phyloP scores from a whole-genome alignment of 108 stramenopile species.

The Cyclotella atomus region DNA sequence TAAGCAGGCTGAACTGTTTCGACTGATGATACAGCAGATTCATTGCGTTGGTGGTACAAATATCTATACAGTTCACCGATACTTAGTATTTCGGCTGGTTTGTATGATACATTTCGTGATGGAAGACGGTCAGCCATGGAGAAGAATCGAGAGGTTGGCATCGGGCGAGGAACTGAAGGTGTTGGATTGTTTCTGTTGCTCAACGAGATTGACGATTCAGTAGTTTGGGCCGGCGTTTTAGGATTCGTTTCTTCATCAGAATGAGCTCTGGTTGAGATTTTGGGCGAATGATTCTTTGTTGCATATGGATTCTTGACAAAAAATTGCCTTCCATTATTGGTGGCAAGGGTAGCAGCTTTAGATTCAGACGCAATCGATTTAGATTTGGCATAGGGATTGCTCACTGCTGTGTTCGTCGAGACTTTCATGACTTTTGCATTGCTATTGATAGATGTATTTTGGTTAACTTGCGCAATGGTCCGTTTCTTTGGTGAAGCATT shows the following conservation, averaged over 20 bases:
- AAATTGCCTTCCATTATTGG: not conserved
- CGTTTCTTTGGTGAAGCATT: constrained; percentile 1
- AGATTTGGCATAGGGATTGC: constrained; percentile 42
- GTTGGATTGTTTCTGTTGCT: not conserved
- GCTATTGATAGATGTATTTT: not conserved
- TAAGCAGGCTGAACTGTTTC: too few relatives aligned
- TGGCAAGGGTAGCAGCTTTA: not conserved
- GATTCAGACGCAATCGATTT: constrained; percentile 9
- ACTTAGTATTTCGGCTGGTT: constrained; percentile 50
- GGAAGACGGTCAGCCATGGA: constrained; percentile 50
- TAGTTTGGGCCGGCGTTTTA: not conserved
- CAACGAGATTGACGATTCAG: not conserved
- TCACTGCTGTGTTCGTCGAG: constrained; percentile 1
- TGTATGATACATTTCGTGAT: constrained; percentile 51
- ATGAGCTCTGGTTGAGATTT: not conserved
- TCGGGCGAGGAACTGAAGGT: not conserved
- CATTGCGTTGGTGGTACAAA: constrained; percentile 24
- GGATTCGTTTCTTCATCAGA: not conserved
- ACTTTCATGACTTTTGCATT: constrained; percentile 3
- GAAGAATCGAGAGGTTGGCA: constrained; percentile 14
- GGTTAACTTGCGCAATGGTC: not conserved
- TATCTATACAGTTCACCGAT: constrained; percentile 48
- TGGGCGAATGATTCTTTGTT: not conserved
- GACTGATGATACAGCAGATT: not conserved
- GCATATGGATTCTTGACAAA: constrained; percentile 26